A percentile compares a stretch with the other conserved stretches of the same genome.
These are phyloP conservation scores for Arthroderma uncinatum DNA, from an alignment of 2,329 filamentous ascomycete genomes.

Conservation along the genomic window DNA sequence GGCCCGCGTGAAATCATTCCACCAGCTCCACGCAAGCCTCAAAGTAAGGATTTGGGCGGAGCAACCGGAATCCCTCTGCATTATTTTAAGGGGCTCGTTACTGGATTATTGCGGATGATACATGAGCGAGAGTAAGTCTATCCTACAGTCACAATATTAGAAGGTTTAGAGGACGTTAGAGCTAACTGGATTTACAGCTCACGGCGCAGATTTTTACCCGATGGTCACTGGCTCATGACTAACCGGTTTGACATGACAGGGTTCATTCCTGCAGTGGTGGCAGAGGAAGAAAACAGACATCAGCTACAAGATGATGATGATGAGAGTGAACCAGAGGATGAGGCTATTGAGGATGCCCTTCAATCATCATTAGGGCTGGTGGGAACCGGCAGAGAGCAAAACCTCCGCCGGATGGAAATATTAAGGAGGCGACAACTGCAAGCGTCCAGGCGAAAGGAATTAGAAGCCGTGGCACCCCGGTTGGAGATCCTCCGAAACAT, in stretches of 20 bases:
- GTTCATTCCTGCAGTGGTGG: conserved; percentile 75
- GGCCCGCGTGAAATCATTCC: conserved; percentile 5
- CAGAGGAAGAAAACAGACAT: conserved; percentile 70
- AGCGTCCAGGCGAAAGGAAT: conserved; percentile 55
- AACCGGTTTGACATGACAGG: conserved; percentile 74
- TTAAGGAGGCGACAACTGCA: conserved; percentile 55
- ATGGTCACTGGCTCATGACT: conserved; percentile 91
- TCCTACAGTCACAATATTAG: not conserved
- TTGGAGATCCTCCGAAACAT: conserved; percentile 89
- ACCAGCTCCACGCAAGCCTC: conserved; percentile 22
- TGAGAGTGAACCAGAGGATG: conserved; percentile 32
- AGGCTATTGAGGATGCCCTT: conserved; percentile 30
- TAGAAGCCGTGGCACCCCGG: conserved; percentile 72
- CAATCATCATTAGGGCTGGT: conserved; percentile 32
- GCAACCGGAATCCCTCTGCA: conserved; percentile 63
- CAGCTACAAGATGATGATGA: conserved; percentile 51
- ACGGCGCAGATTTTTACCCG: conserved; percentile 67
- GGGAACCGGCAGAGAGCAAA: conserved; percentile 50
- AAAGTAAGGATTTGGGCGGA: conserved; percentile 44
- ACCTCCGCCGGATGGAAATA: conserved; percentile 51
- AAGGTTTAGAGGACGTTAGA: not conserved
- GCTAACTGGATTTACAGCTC: conserved; percentile 40
- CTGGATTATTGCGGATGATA: conserved; percentile 69
- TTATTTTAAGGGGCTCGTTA: conserved; percentile 69
- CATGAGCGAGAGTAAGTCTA: conserved; percentile 66